Conservation (phyloP, 2,329 filamentous ascomycete species). For the Lachnellula cervina region DNA sequence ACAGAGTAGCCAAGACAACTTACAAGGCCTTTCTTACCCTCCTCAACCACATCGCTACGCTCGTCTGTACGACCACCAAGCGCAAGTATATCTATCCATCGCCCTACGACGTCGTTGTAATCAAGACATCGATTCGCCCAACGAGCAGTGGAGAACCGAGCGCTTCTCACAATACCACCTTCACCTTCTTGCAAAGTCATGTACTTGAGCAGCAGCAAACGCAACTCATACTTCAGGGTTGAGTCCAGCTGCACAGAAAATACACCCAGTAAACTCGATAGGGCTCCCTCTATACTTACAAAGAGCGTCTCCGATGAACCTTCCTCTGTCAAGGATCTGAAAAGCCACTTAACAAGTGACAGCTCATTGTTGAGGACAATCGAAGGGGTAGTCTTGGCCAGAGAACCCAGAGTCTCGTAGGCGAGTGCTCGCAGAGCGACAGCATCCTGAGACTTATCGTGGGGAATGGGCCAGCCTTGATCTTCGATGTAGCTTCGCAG, state of each 20-base stretch:
- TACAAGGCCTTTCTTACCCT: slow-evolving; percentile 83
- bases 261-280: slow-evolving; percentile 70
- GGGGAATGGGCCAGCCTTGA: slow-evolving; percentile 76
- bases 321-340: slow-evolving; percentile 77
- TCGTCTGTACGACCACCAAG: slow-evolving; percentile 62
- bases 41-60: slow-evolving; percentile 79
- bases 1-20: slow-evolving; percentile 45
- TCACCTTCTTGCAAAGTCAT: slow-evolving; percentile 50
- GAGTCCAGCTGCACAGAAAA: slow-evolving; percentile 40
- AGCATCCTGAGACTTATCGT: slow-evolving; percentile 54
- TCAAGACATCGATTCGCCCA: slow-evolving; percentile 86
- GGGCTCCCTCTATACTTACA: slow-evolving; percentile 82
- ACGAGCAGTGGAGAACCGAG: slow-evolving; percentile 75
- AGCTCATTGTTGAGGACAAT: slow-evolving; percentile 47
- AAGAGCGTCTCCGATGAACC: slow-evolving; percentile 67
- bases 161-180: slow-evolving; percentile 58
- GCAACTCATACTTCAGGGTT: slow-evolving; percentile 23
- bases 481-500: slow-evolving; percentile 69
- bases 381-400: slow-evolving; percentile 61
- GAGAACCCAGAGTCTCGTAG: slow-evolving; percentile 84
- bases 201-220: slow-evolving; percentile 60
- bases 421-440: slow-evolving; percentile 69
- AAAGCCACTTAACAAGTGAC: slow-evolving; percentile 69
- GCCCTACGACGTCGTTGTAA: slow-evolving; percentile 70
- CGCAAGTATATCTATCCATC: slow-evolving; percentile 87